A percentile compares a stretch with the other conserved stretches of the same genome.
phyloP scores from a whole-genome alignment of 2,329 filamentous ascomycete species.

The Aureobasidium sp. region DNA sequence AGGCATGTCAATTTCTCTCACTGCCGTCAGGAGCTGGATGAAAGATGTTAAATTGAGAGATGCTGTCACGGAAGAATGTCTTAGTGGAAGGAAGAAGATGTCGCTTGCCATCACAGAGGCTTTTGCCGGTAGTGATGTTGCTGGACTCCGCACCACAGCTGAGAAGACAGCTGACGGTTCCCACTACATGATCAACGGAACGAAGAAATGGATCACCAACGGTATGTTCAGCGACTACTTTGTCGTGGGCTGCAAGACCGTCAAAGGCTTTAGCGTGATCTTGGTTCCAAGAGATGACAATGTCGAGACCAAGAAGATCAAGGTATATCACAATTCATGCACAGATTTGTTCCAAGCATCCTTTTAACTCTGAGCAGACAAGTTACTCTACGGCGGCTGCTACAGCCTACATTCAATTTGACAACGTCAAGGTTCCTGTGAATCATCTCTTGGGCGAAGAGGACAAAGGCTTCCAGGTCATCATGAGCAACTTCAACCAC shows the following conservation, averaged over 20 bases:
- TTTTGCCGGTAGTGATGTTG: conserved; percentile 87
- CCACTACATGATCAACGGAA: conserved; percentile 75
- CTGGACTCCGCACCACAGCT: conserved; percentile 81
- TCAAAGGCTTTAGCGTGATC: conserved; percentile 81
- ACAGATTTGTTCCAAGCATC: neutral
- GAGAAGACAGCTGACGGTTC: conserved; percentile 79
- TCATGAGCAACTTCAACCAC: conserved; percentile 91
- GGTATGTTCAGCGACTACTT: conserved; percentile 87
- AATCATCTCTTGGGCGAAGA: conserved; percentile 83
- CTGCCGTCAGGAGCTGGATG: conserved; percentile 83
- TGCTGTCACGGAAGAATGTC: conserved; percentile 74
- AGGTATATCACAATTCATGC: conserved; percentile 35
- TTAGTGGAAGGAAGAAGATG: conserved; percentile 88
- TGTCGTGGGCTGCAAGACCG: conserved; percentile 81
- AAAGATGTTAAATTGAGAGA: conserved; percentile 72
- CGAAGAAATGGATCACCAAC: conserved; percentile 90
- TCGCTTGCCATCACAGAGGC: conserved; percentile 91
- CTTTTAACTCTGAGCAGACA: conserved; percentile 47
- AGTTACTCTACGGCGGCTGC: conserved; percentile 83
- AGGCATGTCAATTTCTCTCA: conserved; percentile 85
- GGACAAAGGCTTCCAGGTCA: conserved; percentile 87
- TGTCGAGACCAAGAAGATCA: conserved; percentile 80
- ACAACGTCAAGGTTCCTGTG: conserved; percentile 87
- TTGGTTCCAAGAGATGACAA: conserved; percentile 79
- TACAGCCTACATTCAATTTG: conserved; percentile 83